These are phyloP conservation scores for Chlamydomonas incerta DNA, from an alignment of 139 green algal species.

Conservation along the genomic window DNA sequence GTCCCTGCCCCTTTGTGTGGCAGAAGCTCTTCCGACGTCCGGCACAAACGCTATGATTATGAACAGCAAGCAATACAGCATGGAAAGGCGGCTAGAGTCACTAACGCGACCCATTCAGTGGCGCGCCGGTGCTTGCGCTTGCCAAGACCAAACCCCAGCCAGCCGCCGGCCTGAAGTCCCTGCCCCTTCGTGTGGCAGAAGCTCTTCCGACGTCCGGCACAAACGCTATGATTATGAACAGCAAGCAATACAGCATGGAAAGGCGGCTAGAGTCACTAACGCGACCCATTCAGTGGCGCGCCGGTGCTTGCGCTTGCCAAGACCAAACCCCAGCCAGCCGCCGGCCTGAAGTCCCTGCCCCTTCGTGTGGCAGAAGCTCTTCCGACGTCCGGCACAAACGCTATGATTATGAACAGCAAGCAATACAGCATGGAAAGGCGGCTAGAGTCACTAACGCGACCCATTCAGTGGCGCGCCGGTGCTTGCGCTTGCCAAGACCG, in stretches of 20 bases:
- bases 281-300: background rate
- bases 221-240: background rate
- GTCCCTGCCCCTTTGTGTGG: background rate
- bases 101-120: background rate
- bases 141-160: background rate
- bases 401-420: background rate
- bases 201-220: background rate
- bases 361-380: too few species aligned
- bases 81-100: background rate
- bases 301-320: slow-evolving; percentile 1
- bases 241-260: background rate
- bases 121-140: background rate
- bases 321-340: background rate
- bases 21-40: background rate
- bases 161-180: too few species aligned
- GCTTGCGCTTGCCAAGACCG: slow-evolving; percentile 19
- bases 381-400: background rate
- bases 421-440: background rate
- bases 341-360: background rate
- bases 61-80: background rate
- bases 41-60: background rate
- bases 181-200: too few species aligned
- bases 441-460: slow-evolving; percentile 35
- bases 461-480: slow-evolving; percentile 11
- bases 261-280: slow-evolving; percentile 21